phyloP scores from a whole-genome alignment of 2,329 filamentous ascomycete genomes.

The Neonectria neomacrospora region DNA sequence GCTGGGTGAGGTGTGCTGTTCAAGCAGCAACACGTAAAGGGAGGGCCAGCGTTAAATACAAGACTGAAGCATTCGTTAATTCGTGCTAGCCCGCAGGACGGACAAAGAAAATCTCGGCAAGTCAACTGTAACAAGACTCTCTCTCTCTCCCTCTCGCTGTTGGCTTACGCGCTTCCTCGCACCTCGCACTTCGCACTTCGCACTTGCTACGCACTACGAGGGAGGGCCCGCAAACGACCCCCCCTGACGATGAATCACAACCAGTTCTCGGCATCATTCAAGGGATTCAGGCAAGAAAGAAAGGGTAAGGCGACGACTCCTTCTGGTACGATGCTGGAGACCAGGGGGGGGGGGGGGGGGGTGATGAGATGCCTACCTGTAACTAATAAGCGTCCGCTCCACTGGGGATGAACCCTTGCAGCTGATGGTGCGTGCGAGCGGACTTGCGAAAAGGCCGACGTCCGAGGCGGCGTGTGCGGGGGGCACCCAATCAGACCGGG shows the following conservation, averaged over 20 bases:
- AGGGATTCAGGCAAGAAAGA: not conserved
- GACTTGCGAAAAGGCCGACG: conserved; percentile 45
- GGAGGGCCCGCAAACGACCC: not conserved
- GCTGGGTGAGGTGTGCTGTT: not conserved
- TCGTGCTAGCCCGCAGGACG: not conserved
- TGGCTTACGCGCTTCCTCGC: conserved; percentile 7
- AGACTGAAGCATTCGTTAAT: not conserved
- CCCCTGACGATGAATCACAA: not conserved
- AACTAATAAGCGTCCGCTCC: no score
- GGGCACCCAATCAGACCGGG: conserved; percentile 27
- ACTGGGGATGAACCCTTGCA: no score
- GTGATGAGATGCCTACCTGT: no score
- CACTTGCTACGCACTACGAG: conserved; percentile 6
- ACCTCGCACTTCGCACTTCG: conserved; percentile 21
- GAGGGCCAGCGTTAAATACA: conserved; percentile 2
- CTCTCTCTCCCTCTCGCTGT: not conserved
- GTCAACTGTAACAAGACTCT: conserved; percentile 1
- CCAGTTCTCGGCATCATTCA: no score
- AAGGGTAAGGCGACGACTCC: not conserved
- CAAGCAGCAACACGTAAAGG: not conserved
- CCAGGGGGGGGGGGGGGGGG: not conserved
- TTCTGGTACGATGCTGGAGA: not conserved
- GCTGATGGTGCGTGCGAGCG: no score
- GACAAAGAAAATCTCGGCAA: not conserved
- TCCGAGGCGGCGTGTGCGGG: conserved; percentile 40